Base-by-base conservation (phyloP, 805 yeast species). In the Cyberlindnera nakhonratchasimensis region DNA sequence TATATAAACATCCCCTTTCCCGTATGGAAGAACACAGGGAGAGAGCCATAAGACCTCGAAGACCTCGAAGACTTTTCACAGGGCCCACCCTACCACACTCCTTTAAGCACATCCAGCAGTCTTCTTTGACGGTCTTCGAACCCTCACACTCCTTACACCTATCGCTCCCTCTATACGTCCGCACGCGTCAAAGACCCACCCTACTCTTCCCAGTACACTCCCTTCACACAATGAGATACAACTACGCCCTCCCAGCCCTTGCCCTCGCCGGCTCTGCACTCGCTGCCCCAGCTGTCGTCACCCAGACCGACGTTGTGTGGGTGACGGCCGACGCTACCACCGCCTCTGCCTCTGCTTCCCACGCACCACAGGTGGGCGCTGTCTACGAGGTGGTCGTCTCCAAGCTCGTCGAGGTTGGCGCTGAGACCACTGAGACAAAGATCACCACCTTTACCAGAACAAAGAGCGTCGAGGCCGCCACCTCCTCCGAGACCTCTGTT, bases 241-340 rank as follows among this genome's bases (percentile, higher is more conserved):
- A 54, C 28, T 39, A 42, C 37, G 45, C 48, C 22, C 44, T 56
- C 19, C 47, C 59, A 19, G 45, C 53, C 31, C 52, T 57, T 34
- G 55, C 54, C 30, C 45, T 52, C n/a, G 51, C 55, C 33, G 53
- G 54, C 34, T 45, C 47, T 33, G 61, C 48, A 33, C 14, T 51
- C 20, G 61, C 58, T 29, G 61, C 57, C 29, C 59, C 61, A 35
- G 61, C 49, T 31, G 53, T 55, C 34, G 54, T 57, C 39, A 52
- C 57, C 32, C 32, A 51, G 40, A 55, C 60, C n/a, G 37, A 54
- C 33, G 52, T 50, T 21, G 61, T 57, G 31, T 47, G 43, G 22
- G 54, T 61, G 21, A 47, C 66, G 19, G 54, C 56, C 13, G 46
- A 49, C 8, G 33, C 55, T 24, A 38, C 41, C 12, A 29, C 58